Percentiles rank a stretch among this genome's conserved stretches.
Conservation (phyloP, 495 filamentous ascomycete species). For the Umbilicaria muhlenbergii region DNA sequence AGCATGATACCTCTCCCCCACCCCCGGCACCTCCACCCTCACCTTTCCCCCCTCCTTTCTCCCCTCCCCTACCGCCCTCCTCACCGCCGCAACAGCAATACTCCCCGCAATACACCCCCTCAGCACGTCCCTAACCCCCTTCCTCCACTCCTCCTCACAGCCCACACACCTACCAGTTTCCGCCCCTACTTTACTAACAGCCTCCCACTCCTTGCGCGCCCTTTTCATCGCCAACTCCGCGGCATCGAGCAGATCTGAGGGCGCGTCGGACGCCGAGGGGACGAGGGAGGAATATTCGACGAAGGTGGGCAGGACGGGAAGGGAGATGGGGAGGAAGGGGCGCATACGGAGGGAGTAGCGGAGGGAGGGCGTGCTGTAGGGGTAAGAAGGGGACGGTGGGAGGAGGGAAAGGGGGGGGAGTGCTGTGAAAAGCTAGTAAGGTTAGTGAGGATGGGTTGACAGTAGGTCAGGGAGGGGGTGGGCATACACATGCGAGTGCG, state of each 20-base stretch:
- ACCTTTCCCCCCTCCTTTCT: background rate
- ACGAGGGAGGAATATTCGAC: conserved; percentile 37
- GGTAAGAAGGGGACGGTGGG: conserved; percentile 32
- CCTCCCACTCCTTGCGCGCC: conserved; percentile 52
- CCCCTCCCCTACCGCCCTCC: conserved; percentile 11
- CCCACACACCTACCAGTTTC: conserved; percentile 25
- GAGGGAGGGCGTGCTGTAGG: conserved; percentile 53
- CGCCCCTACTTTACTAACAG: conserved; percentile 30
- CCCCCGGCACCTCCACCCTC: conserved; percentile 5
- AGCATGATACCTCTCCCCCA: conserved; percentile 4
- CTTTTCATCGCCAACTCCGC: conserved; percentile 43
- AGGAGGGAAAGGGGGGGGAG: conserved; percentile 47
- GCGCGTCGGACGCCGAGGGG: conserved; percentile 21
- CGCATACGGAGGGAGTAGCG: conserved; percentile 87
- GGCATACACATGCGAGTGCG: conserved; percentile 36
- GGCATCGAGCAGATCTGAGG: conserved; percentile 31
- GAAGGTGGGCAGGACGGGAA: conserved; percentile 56
- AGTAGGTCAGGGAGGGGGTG: background rate
- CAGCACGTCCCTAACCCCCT: conserved; percentile 39
- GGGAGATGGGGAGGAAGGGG: conserved; percentile 53
- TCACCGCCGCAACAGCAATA: conserved; percentile 42
- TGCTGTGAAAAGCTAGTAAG: conserved; percentile 45
- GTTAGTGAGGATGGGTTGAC: background rate
- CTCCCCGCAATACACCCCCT: conserved; percentile 51
- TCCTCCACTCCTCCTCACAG: conserved; percentile 43